These are phyloP conservation scores for Venturia asperata DNA, from an alignment of 2,329 filamentous ascomycete genomes.

Conservation along the genomic window DNA sequence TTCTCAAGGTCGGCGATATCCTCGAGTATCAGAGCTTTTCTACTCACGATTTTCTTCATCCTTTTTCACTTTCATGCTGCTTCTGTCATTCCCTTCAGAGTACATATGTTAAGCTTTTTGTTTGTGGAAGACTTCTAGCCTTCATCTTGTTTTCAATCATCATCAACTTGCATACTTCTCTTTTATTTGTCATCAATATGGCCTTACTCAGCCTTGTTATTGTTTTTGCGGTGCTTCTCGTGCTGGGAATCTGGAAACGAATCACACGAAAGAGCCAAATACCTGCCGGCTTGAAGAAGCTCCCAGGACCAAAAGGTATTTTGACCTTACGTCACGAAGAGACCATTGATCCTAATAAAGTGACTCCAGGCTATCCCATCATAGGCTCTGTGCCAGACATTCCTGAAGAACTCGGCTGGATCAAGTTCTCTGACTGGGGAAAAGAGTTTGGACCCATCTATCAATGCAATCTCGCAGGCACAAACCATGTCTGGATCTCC, in stretches of 20 bases:
- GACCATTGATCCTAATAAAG: not conserved
- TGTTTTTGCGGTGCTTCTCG: constrained; percentile 24
- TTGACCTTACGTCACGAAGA: not conserved
- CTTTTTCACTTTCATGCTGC: not conserved
- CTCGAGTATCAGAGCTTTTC: not conserved
- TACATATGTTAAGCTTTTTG: not conserved
- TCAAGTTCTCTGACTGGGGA: constrained; percentile 42
- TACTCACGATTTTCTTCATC: not conserved
- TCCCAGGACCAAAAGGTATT: constrained; percentile 37
- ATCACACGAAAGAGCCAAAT: constrained; percentile 20
- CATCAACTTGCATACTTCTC: not conserved
- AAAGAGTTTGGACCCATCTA: constrained; percentile 41
- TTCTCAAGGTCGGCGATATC: not conserved
- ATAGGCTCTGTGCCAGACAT: constrained; percentile 38
- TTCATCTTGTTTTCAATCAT: not conserved
- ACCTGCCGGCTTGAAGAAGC: constrained; percentile 32
- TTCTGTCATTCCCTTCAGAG: not conserved
- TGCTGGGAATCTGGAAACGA: constrained; percentile 29
- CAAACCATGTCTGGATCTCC: constrained; percentile 42
- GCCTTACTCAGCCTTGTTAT: constrained; percentile 28
- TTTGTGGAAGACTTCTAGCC: not conserved
- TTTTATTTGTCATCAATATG: constrained; percentile 23
- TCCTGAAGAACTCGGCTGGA: constrained; percentile 38
- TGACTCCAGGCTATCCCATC: constrained; percentile 34
- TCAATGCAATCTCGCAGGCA: constrained; percentile 38